Evolutionary conservation across 2,329 filamentous ascomycete species (phyloP), one percentile per base, ranked within the genome.

Genomic region (Monosporascus sp.): DNA sequence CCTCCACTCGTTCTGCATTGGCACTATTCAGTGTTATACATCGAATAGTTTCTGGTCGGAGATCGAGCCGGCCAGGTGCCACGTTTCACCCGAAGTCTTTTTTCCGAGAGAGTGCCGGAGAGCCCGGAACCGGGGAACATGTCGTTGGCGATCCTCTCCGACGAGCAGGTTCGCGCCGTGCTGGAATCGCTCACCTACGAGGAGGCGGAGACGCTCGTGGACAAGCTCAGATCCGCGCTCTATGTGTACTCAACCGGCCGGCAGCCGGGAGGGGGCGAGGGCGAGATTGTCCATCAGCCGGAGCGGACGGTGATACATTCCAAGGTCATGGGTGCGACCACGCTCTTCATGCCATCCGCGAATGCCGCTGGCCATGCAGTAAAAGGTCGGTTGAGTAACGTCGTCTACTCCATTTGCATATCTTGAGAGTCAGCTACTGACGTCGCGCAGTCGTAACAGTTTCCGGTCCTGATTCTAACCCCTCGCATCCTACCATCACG

Each of bases 291-390:
- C 52, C 77, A 85, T 59, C 82, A 86, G 60, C 84, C 83, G 6
- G 73, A 76, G 52, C 75, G 81, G 34, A 76, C 76, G 9, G 70
- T 75, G 0, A 73, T 83, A 7, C 66, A 76, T 41, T 79, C 78
- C 26, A 65, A 71, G 1, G 68, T 66, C 0, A 80, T 78, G 17
- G 77, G 76, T 41, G 74, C 78, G 31, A 86, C 82, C 19, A 89
- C 85, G 2, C 71, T 91, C 22, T 91, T 90, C 66, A 90, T 91
- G 85, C 88, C 88, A 0, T 86, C 86, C 1, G 83, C 79, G 24
- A 84, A 84, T 54, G 80, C 81, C 0, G 68, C 73, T 7, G 83
- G 82, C 27, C 85, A 88, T 57, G 86, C 83, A 3, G 80, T 90
- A 62, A 92, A 92, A 74, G 82, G 82, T 80, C 59, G 56, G 66